A percentile compares a stretch with the other conserved stretches of the same genome.
These are phyloP conservation scores for Letharia columbiana DNA, from an alignment of 495 filamentous ascomycete species.

Conservation along the genomic window DNA sequence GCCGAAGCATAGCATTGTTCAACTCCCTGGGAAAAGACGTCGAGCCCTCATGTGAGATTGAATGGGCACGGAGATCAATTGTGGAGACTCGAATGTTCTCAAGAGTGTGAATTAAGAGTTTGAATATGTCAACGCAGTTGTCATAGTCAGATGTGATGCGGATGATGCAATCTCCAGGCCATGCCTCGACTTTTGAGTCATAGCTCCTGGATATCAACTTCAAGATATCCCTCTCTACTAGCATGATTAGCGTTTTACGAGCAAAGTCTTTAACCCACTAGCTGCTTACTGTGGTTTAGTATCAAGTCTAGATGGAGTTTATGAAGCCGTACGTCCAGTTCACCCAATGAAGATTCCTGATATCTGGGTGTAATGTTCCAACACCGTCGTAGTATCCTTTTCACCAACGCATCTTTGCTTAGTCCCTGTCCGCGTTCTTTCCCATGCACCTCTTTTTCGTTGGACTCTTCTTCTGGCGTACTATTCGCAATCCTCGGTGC, in stretches of 20 bases:
- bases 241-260: constrained; percentile 28
- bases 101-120: constrained; percentile 36
- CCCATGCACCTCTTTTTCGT: background rate
- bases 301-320: constrained; percentile 18
- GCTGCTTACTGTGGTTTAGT: constrained; percentile 19
- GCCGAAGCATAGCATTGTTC: constrained; percentile 9
- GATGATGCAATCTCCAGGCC: constrained; percentile 31
- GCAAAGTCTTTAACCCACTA: background rate
- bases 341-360: constrained; percentile 31
- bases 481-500: constrained; percentile 7
- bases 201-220: constrained; percentile 37
- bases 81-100: constrained; percentile 29
- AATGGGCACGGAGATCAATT: constrained; percentile 21
- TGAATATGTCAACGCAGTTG: constrained; percentile 34
- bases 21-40: background rate
- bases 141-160: constrained; percentile 35
- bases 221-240: constrained; percentile 35
- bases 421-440: constrained; percentile 20
- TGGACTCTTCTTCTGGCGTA: constrained; percentile 5
- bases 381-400: constrained; percentile 36
- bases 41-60: constrained; percentile 8
- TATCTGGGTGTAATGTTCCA: constrained; percentile 36
- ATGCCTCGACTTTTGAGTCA: constrained; percentile 37
- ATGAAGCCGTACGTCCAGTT: constrained; percentile 35
- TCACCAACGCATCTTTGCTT: constrained; percentile 32